A percentile compares a stretch with the other conserved stretches of the same genome.
Conservation (phyloP, 352 stramenopile genomes). For the Phytophthora citricola region DNA sequence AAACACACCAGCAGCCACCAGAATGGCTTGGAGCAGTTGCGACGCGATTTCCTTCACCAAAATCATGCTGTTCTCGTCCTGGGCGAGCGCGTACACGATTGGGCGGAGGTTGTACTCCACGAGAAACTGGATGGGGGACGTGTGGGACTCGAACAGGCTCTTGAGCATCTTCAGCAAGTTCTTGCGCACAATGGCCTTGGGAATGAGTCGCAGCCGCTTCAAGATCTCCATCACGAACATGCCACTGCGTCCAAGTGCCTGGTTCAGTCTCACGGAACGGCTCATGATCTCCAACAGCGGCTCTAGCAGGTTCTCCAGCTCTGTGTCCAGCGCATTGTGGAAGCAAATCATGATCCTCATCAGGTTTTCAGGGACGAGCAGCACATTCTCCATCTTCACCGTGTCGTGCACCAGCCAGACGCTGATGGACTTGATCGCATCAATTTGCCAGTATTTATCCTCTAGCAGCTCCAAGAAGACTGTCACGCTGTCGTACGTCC, state of each 20-base stretch:
- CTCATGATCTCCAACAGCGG: constrained; percentile 82
- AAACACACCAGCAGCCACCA: constrained; percentile 74
- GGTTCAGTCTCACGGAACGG: constrained; percentile 79
- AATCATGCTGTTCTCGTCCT: constrained; percentile 91
- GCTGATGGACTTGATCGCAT: constrained; percentile 90
- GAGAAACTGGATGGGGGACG: constrained; percentile 85
- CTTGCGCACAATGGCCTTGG: constrained; percentile 91
- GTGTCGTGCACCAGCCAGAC: constrained; percentile 88
- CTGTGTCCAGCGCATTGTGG: constrained; percentile 65
- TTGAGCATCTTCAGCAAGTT: constrained; percentile 94
- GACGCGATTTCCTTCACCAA: constrained; percentile 91
- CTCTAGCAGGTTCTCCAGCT: constrained; percentile 84
- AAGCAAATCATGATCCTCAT: constrained; percentile 81
- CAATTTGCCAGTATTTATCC: constrained; percentile 92
- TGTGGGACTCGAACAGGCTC: constrained; percentile 88
- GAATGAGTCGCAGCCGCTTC: constrained; percentile 72
- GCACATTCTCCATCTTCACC: constrained; percentile 82
- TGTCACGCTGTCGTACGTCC: constrained; percentile 76
- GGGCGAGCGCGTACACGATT: constrained; percentile 76
- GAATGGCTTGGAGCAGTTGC: constrained; percentile 82
- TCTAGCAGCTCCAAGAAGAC: constrained; percentile 90
- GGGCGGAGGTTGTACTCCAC: constrained; percentile 90
- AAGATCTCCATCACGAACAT: constrained; percentile 91
- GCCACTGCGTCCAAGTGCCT: constrained; percentile 83
- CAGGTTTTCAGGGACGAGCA: constrained; percentile 70